Base-by-base conservation (phyloP, 495 filamentous ascomycete genomes). In the Tuber borchii region DNA sequence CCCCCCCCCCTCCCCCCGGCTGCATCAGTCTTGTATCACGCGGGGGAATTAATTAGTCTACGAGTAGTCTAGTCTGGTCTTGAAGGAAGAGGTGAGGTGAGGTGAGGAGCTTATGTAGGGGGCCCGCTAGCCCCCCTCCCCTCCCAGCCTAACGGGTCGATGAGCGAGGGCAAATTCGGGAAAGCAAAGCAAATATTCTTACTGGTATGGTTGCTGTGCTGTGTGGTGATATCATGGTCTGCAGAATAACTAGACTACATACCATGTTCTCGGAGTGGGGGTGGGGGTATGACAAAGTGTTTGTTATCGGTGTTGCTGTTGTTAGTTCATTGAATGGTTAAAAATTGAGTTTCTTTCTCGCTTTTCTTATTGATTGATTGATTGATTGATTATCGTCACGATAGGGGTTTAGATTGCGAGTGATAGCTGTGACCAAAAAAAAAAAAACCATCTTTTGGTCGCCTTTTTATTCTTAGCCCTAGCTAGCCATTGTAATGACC, bases 11-110 rank as follows among this genome's bases (percentile, higher is more conserved):
- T 4, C 2, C 26, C 14, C 14, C 17, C 26, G 26, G 1, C 56
- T 65, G 56, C 56, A 65, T 65, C 34, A 34, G 56, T 65, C 26
- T 34, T 65, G 56, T 65, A 65, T 34, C 56, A 65, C 56, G 51
- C n/a, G 26, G 14, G 56, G 2, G 56, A 34, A 34, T 43, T 12
- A 43, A 12, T 43, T 43, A 12, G 9, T 43, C 42, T 9, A 43
- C 9, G 0, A 43, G 42, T 26, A 34, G 31, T 43, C 42, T 9
- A 43, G 8, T 43, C 9, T 1, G 12, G 42, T 26, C 34, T 37
- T 1, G 34, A 37, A 1, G 17, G 31, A 19, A n/a, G 9, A 31
- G 56, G 56, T 17, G 31, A 26, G 45, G 20, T 3, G 45, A 19
- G 45, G 45, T 19, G 16, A 46, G 26, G 5, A 65, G 26, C 14